Conservation (phyloP, 345 rosid species). For the Hypericum androsaemum region DNA sequence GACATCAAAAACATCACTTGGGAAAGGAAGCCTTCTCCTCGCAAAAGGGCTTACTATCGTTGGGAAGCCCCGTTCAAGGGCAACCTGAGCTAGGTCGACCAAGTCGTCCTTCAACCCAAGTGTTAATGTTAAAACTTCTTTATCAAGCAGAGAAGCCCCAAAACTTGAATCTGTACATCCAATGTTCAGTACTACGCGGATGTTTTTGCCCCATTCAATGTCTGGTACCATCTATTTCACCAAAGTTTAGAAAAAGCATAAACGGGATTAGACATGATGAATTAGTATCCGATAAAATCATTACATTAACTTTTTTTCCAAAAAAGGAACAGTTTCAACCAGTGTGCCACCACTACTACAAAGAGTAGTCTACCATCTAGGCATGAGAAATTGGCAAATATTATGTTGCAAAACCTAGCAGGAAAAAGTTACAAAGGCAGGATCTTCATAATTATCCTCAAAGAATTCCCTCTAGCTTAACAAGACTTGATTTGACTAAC, state of each 20-base stretch:
- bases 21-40: slow-evolving; percentile 76
- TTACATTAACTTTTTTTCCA: no score
- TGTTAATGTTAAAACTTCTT: slow-evolving; percentile 58
- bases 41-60: slow-evolving; percentile 59
- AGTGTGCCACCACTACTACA: no score
- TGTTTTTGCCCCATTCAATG: slow-evolving; percentile 98
- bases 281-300: no score
- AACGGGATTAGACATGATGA: background rate
- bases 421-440: no score
- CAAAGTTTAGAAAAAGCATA: slow-evolving; percentile 24
- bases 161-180: slow-evolving; percentile 72
- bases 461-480: no score
- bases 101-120: slow-evolving; percentile 87
- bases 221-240: slow-evolving; percentile 92
- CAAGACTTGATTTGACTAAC: slow-evolving; percentile 20
- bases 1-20: slow-evolving; percentile 81
- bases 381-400: no score
- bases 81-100: slow-evolving; percentile 81
- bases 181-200: slow-evolving; percentile 73
- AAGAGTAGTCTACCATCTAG: no score
- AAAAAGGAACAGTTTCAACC: no score
- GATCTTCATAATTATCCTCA: no score
- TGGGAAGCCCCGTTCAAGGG: slow-evolving; percentile 90
- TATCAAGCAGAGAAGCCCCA: slow-evolving; percentile 67
- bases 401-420: no score